Base-by-base conservation (phyloP, 2,329 filamentous ascomycete genomes). In the Colletotrichum spaethianum region DNA sequence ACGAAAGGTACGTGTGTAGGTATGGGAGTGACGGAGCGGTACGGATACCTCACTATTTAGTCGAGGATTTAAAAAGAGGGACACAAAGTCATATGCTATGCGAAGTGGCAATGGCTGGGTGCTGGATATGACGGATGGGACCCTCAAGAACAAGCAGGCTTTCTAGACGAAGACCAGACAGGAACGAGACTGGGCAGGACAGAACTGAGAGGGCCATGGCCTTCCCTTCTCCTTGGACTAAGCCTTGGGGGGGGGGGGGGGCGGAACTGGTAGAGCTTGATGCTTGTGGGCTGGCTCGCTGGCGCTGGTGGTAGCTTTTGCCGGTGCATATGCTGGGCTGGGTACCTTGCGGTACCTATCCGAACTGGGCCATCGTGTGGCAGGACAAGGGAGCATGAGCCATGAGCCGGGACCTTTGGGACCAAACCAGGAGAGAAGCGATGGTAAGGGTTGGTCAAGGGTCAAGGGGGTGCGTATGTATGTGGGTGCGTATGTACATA, bases 331-430 rank as follows among this genome's bases (percentile, higher is more conserved):
- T 57, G 64, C 68, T 57, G 63, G 68, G 20, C 33, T 28, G 18
- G 18, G 64, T 67, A 57, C 63, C 33, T 67, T 33, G 56, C 63
- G 33, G 63, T 57, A 68, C 57, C 63, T 68, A 62, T 48, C 48
- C 42, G 23, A 50, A 55, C 62, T 55, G 50, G 36, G 50, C 36
- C 48, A 38, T 55, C 48, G 36, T 44, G 68, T 72, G 69, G 65
- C 69, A 63, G 69, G 69, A 65, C 59, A 72, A 72, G 69, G 69
- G 69, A 72, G 65, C 20, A 23, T 53, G 38, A 69, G 69, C 69
- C 59, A 23, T 48, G 59, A 69, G 69, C 69, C 59, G 59, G 69
- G 59, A 53, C 69, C 59, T 69, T 59, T 69, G 57, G 69, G 36
- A 40, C 36, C 33, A 53, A 44, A 31, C 61, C 46, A 53, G 44